These are phyloP conservation scores for Scortechinia acanthostroma DNA, from an alignment of 2,329 filamentous ascomycete species.

Conservation along the genomic window DNA sequence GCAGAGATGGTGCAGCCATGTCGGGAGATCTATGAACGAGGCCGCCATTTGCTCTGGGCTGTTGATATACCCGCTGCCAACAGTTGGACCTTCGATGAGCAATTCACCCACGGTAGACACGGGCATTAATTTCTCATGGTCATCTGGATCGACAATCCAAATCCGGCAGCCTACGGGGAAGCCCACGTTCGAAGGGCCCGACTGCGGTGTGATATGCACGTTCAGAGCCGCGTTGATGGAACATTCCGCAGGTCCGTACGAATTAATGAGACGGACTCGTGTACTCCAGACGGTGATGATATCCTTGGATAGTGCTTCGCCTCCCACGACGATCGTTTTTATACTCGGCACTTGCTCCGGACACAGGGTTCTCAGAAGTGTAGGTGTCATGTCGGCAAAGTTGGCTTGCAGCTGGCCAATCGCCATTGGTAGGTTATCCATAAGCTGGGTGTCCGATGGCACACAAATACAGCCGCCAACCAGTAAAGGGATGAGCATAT, in stretches of 20 bases:
- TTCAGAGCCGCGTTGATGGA: not conserved
- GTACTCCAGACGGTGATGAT: not conserved
- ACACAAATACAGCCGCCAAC: slow-evolving; percentile 25
- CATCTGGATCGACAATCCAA: slow-evolving; percentile 7
- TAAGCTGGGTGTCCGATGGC: slow-evolving; percentile 22
- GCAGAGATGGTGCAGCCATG: slow-evolving; percentile 15
- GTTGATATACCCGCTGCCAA: slow-evolving; percentile 29
- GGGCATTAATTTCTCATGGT: slow-evolving; percentile 6
- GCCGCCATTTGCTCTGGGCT: slow-evolving; percentile 25
- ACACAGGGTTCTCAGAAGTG: not conserved
- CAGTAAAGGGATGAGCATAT: slow-evolving; percentile 24
- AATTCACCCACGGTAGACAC: slow-evolving; percentile 11
- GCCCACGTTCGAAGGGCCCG: too few relatives aligned
- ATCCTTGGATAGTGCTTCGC: not conserved
- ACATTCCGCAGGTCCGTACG: not conserved
- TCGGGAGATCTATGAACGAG: slow-evolving; percentile 24
- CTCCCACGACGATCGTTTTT: not conserved
- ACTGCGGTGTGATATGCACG: slow-evolving; percentile 1
- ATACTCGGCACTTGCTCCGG: not conserved
- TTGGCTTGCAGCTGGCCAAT: slow-evolving; percentile 3
- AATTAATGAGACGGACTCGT: not conserved
- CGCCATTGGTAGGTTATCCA: slow-evolving; percentile 17
- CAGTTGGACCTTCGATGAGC: slow-evolving; percentile 14
- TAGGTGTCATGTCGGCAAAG: slow-evolving; percentile 4
- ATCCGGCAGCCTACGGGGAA: too few relatives aligned